phyloP scores from a whole-genome alignment of 805 yeast genomes.

The Wickerhamiella kazuoi region DNA sequence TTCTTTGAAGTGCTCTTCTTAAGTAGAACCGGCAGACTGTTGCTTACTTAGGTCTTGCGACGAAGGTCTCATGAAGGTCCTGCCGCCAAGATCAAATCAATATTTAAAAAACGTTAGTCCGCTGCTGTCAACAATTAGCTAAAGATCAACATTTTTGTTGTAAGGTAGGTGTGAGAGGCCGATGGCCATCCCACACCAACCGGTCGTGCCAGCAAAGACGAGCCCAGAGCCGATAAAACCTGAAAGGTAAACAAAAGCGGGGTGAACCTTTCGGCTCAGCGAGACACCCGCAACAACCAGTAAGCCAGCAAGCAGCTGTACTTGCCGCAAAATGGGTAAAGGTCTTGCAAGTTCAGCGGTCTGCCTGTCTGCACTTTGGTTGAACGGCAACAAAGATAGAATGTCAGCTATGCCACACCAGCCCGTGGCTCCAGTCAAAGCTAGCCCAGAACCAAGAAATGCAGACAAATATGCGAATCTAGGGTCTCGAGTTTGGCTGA shows the following conservation, averaged over 20 bases:
- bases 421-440: background rate
- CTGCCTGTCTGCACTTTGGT: background rate
- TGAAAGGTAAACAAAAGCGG: background rate
- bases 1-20: too few relatives aligned
- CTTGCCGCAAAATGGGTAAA: background rate
- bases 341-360: too few relatives aligned
- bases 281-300: background rate
- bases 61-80: too few relatives aligned
- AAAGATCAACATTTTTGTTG: background rate
- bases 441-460: background rate
- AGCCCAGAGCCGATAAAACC: background rate
- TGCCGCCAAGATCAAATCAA: too few relatives aligned
- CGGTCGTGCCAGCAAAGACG: background rate
- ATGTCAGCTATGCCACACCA: background rate
- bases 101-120: too few relatives aligned
- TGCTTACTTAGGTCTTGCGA: too few relatives aligned
- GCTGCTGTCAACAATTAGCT: too few relatives aligned
- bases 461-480: background rate
- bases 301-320: background rate
- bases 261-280: background rate
- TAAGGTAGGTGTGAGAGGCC: background rate
- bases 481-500: background rate
- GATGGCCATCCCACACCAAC: background rate
- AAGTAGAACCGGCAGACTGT: too few relatives aligned
- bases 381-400: background rate